Evolutionary conservation across 73 alveolate species (phyloP).

Genomic region (Stentor roeselii): DNA sequence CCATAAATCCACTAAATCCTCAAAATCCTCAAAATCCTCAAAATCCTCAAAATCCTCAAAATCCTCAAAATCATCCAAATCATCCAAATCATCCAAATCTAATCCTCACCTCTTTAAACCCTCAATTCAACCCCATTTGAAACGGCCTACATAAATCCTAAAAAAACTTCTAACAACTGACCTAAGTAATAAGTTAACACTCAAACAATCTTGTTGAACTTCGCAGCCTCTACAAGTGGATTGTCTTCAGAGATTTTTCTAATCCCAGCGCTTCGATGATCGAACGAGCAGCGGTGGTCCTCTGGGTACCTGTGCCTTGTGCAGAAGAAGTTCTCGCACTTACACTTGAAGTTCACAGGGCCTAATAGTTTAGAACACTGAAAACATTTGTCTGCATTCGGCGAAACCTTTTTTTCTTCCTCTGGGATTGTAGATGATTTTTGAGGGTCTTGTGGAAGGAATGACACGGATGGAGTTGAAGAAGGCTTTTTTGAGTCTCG

Average conservation of each 20-base stretch:
- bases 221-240: constrained; percentile 6
- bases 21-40: no score
- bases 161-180: no score
- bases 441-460: not conserved
- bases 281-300: constrained; percentile 1
- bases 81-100: no score
- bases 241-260: constrained; percentile 19
- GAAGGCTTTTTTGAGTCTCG: not conserved
- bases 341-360: not conserved
- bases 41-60: no score
- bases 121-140: no score
- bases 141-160: no score
- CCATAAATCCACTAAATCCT: no score
- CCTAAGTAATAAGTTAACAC: no score
- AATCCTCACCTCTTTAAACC: no score
- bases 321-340: not conserved
- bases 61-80: no score
- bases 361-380: not conserved
- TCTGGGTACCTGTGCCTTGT: constrained; percentile 19
- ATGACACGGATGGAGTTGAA: not conserved
- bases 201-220: constrained; percentile 28
- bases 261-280: not conserved
- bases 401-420: not conserved
- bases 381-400: not conserved
- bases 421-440: not conserved